These are phyloP conservation scores for Penicillium nordicum DNA, from an alignment of 2,329 filamentous ascomycete species.

Conservation along the genomic window DNA sequence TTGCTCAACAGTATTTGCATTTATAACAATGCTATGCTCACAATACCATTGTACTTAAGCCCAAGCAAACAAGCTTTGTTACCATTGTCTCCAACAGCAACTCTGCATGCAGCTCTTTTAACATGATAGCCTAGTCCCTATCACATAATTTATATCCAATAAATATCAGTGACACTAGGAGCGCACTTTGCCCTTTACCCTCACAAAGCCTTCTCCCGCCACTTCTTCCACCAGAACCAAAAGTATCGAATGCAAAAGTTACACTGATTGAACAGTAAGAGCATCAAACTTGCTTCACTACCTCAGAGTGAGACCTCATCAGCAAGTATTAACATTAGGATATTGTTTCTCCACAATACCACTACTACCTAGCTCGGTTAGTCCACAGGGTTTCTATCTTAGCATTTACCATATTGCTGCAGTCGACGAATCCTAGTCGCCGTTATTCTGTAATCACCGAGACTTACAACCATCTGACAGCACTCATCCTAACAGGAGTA, in stretches of 20 bases:
- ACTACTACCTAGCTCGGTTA: not conserved
- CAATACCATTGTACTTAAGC: not conserved
- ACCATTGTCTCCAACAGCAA: not conserved
- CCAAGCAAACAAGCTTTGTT: not conserved
- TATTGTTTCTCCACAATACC: not conserved
- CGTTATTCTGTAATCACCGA: not conserved
- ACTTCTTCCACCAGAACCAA: not conserved
- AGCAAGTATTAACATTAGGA: not conserved
- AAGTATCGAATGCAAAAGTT: not conserved
- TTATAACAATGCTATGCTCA: not conserved
- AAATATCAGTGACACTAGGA: no score
- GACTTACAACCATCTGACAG: not conserved
- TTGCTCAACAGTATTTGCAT: not conserved
- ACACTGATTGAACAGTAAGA: not conserved
- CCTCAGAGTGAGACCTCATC: not conserved
- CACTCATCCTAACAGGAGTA: not conserved
- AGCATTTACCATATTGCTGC: not conserved
- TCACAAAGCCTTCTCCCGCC: not conserved
- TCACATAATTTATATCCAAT: not conserved
- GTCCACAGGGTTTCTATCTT: not conserved
- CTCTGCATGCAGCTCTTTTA: not conserved
- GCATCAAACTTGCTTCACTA: not conserved
- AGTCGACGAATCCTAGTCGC: not conserved
- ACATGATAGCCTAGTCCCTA: not conserved
- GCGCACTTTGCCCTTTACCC: not conserved